phyloP scores from a whole-genome alignment of 805 yeast species.

The Maudiozyma turicensis region DNA sequence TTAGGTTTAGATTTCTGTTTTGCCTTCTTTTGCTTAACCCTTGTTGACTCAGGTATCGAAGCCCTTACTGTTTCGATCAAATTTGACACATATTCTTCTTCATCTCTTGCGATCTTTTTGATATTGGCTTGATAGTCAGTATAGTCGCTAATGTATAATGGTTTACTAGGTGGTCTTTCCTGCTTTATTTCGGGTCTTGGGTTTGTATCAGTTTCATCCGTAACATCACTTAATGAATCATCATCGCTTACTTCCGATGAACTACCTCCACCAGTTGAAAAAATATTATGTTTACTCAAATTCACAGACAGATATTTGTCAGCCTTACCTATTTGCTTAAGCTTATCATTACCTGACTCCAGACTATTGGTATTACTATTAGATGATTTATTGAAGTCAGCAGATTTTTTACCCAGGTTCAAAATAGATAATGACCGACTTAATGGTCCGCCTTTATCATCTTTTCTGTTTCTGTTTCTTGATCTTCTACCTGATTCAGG shows the following conservation, averaged over 20 bases:
- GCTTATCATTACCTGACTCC: too few relatives aligned
- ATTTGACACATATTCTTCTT: slow-evolving; percentile 13
- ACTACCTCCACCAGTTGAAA: background rate
- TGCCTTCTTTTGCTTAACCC: too few relatives aligned
- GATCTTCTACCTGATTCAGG: background rate
- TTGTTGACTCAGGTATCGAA: background rate
- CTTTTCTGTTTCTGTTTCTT: background rate
- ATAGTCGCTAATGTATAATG: slow-evolving; percentile 9
- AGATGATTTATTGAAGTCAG: background rate
- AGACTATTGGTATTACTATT: too few relatives aligned
- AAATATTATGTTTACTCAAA: background rate
- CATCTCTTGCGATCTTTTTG: slow-evolving; percentile 4
- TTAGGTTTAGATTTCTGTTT: background rate
- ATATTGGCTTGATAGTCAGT: slow-evolving; percentile 5
- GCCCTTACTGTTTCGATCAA: slow-evolving; percentile 14
- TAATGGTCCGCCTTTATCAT: background rate
- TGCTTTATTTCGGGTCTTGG: background rate
- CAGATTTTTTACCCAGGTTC: background rate
- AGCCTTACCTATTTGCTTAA: background rate
- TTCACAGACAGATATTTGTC: background rate
- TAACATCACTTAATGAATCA: background rate
- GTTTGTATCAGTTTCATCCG: background rate
- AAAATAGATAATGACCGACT: background rate
- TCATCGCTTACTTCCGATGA: background rate
- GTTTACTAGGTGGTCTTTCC: background rate